A percentile compares a stretch with the other conserved stretches of the same genome.
Conservation (phyloP, 1,139 yeast genomes). For the Wickerhamiella pararugosa region DNA sequence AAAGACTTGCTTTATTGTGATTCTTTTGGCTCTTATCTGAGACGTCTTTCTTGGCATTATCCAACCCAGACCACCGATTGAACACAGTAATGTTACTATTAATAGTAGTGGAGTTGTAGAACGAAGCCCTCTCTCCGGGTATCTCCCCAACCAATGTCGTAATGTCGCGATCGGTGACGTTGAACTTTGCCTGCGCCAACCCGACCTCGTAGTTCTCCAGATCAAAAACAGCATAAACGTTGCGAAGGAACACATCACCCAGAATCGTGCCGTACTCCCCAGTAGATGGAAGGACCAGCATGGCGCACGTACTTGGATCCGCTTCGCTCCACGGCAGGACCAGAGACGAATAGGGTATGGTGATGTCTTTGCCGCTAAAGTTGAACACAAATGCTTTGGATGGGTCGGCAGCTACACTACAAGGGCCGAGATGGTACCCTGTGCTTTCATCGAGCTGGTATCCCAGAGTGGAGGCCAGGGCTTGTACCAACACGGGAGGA, state of each 20-base stretch:
- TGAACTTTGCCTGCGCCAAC: slow-evolving; percentile 41
- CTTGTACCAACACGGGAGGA: slow-evolving; percentile 14
- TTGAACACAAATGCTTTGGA: slow-evolving; percentile 12
- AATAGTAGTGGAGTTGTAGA: slow-evolving; percentile 5
- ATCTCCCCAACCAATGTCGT: slow-evolving; percentile 18
- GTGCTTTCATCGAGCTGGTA: slow-evolving; percentile 8
- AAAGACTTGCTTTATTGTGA: too few species aligned
- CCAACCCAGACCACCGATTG: too few species aligned
- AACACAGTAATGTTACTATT: background rate
- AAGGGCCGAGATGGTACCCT: slow-evolving; percentile 12
- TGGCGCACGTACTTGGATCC: slow-evolving; percentile 6
- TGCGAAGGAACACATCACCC: slow-evolving; percentile 63
- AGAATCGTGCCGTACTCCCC: slow-evolving; percentile 23
- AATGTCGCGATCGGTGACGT: slow-evolving; percentile 16
- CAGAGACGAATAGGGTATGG: slow-evolving; percentile 19
- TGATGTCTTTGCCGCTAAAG: slow-evolving; percentile 20
- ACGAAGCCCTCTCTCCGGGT: slow-evolving; percentile 21
- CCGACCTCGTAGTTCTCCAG: slow-evolving; percentile 49
- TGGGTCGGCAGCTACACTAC: slow-evolving; percentile 7
- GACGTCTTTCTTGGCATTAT: too few species aligned
- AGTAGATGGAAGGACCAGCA: slow-evolving; percentile 2
- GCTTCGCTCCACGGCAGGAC: slow-evolving; percentile 13
- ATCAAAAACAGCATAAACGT: slow-evolving; percentile 65
- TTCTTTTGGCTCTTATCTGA: too few species aligned
- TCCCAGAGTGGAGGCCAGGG: slow-evolving; percentile 12